Conservation (phyloP, 2,329 filamentous ascomycete genomes). For the Macrophomina tecta region DNA sequence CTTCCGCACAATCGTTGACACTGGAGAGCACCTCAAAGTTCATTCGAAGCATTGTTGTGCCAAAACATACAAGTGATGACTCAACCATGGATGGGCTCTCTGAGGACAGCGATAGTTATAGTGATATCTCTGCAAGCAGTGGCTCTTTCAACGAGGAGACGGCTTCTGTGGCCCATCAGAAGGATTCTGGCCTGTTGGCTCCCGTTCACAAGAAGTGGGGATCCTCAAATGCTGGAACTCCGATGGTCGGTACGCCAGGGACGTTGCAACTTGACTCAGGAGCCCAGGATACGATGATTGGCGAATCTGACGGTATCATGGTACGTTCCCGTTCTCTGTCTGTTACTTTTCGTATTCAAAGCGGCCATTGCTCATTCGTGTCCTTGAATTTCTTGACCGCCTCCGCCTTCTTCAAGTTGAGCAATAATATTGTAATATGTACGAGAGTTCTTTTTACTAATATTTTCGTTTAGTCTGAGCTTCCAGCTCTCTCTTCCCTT, state of each 20-base stretch:
- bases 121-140: conserved; percentile 16
- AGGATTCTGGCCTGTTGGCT: not conserved
- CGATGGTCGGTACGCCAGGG: conserved; percentile 15
- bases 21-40: not conserved
- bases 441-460: not conserved
- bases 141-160: conserved; percentile 4
- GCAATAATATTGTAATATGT: not conserved
- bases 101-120: conserved; percentile 19
- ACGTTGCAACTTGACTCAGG: conserved; percentile 4
- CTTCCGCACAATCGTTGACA: not conserved
- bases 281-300: conserved; percentile 1
- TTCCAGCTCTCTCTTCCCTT: conserved; percentile 32
- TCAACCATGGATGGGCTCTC: conserved; percentile 2
- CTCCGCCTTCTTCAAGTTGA: not conserved
- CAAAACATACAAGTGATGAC: not conserved
- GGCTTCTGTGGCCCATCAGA: not conserved
- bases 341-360: not conserved
- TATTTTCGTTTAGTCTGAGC: not conserved
- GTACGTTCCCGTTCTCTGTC: not conserved
- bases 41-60: conserved; percentile 11
- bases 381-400: not conserved
- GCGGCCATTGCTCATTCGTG: not conserved
- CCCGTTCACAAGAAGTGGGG: conserved; percentile 6
- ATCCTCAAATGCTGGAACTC: conserved; percentile 12
- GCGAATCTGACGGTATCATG: conserved; percentile 4